phyloP scores from a whole-genome alignment of 495 filamentous ascomycete genomes.

The Hypoxylon fuscum region DNA sequence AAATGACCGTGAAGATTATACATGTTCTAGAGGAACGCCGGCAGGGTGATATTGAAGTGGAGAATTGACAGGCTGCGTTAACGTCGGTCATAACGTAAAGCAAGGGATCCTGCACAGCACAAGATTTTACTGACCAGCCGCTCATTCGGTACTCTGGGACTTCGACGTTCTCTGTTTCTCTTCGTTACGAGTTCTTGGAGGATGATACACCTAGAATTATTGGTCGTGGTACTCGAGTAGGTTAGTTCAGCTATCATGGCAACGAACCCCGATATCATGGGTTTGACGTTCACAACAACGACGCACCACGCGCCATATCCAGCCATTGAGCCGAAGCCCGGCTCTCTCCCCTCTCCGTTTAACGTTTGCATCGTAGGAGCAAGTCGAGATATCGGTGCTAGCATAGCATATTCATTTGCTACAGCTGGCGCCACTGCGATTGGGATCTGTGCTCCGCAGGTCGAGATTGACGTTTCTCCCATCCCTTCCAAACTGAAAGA shows the following conservation, averaged over 20 bases:
- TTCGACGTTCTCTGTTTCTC: too few species aligned
- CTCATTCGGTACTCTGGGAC: too few species aligned
- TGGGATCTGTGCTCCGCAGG: conserved; percentile 3
- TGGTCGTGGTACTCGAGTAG: too few species aligned
- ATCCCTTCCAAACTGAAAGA: neutral
- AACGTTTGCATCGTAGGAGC: neutral
- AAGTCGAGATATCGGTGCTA: neutral
- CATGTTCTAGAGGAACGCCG: too few species aligned
- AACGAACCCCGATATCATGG: neutral
- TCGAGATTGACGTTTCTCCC: conserved; percentile 13
- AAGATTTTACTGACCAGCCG: too few species aligned
- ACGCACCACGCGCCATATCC: neutral
- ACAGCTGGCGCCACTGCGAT: neutral
- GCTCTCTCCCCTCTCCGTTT: neutral
- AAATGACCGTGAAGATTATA: too few species aligned
- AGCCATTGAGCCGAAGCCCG: neutral
- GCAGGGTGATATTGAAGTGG: too few species aligned
- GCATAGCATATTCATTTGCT: neutral
- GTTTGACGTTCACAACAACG: neutral
- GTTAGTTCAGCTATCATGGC: neutral
- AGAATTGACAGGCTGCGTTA: too few species aligned
- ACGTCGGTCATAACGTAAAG: too few species aligned
- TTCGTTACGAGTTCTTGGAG: too few species aligned
- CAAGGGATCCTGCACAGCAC: too few species aligned
- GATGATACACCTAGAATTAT: too few species aligned